A percentile compares a stretch with the other conserved stretches of the same genome.
These are phyloP conservation scores for Yarrowia yakushimensis DNA, from an alignment of 805 yeast genomes.

Conservation along the genomic window DNA sequence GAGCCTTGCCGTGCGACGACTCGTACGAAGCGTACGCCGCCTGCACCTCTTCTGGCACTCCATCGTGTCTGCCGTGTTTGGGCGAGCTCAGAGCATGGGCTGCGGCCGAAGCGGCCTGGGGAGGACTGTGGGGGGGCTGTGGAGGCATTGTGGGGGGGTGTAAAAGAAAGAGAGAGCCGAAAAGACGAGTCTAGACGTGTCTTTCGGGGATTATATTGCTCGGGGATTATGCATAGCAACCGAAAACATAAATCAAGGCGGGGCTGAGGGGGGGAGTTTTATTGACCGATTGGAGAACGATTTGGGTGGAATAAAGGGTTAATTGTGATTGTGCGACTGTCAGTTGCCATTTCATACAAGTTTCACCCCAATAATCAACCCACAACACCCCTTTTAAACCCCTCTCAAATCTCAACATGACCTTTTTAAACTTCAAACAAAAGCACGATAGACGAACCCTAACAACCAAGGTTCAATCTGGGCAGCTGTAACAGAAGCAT, in stretches of 20 bases:
- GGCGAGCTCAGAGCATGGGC: neutral
- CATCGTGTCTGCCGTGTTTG: constrained; percentile 13
- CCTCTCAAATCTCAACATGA: neutral
- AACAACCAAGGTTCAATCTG: neutral
- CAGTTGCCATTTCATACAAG: too few relatives aligned
- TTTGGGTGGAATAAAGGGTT: too few relatives aligned
- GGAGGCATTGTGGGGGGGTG: neutral
- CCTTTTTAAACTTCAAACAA: neutral
- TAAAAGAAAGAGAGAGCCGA: too few relatives aligned
- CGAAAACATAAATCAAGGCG: neutral
- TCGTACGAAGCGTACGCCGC: constrained; percentile 18
- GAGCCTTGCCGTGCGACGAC: constrained; percentile 17
- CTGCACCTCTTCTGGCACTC: constrained; percentile 5
- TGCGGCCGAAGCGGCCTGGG: constrained; percentile 4
- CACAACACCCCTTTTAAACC: neutral
- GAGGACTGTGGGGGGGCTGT: neutral
- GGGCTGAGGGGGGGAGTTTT: too few relatives aligned
- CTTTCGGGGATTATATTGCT: neutral
- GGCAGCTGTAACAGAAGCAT: too few relatives aligned
- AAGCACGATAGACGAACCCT: neutral
- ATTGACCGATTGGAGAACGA: too few relatives aligned
- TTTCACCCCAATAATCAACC: neutral
- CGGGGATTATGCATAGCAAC: too few relatives aligned
- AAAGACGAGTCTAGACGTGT: neutral
- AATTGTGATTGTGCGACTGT: too few relatives aligned